Evolutionary conservation across 768 basidiomycete genomes (phyloP), one percentile per base, ranked within the genome.

Genomic region (Cantharellus anzutake): DNA sequence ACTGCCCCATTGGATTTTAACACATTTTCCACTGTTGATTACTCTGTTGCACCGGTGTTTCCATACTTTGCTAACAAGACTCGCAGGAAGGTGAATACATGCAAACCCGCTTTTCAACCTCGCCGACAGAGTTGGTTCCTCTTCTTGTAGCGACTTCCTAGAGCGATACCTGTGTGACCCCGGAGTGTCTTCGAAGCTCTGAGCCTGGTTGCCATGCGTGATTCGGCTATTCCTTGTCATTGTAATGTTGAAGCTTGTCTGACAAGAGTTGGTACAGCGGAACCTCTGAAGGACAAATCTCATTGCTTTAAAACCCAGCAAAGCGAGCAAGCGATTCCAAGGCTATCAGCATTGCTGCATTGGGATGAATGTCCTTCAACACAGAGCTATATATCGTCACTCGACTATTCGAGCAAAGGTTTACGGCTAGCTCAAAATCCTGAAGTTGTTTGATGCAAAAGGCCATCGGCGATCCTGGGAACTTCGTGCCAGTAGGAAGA

Each of bases 221-320:
- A 29, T 29, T 29, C 20, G 20, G 20, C 85, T 86, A 55, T 94
- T 85, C 51, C 83, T 79, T 16, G 70, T 68, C 37, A 83, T 76
- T 34, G 68, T 67, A 40, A 82, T 74, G 61, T 79, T 74, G 51
- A 83, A 71, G 7, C 75, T 75, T 34, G 72, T 71, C 2, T 34
- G 3, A 40, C 11, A 29, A 29, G 41, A 35, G 59, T 42, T n/a
- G 16, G 39, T 56, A 51, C 41, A 55, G 2, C 34, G 62, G 48
- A 4, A 16, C 20, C 81, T 55, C 88, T 79, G n/a, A 96, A 89
- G 2, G 91, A 83, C 14, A 96, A 68, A 72, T 97, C 93, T 57
- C 87, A 75, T 51, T 89, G 75, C 62, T 83, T 82, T n/a, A 97
- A 74, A 59, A 88, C 89, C 96, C 93, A 99, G 62, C 86, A 91